Base-by-base conservation (phyloP, 257 asterid species). In the Nicotiana otophora region DNA sequence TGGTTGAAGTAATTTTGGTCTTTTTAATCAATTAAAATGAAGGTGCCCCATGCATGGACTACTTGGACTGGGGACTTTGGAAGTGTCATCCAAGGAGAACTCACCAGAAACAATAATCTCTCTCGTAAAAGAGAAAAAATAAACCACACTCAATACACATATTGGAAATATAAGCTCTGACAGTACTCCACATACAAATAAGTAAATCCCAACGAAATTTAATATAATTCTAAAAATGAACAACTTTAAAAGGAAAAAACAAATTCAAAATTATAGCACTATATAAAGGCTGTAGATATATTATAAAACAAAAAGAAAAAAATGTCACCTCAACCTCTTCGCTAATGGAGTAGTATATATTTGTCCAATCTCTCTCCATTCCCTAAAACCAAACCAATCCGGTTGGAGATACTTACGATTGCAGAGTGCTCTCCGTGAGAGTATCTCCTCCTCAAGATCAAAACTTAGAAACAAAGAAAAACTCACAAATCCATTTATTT, bases 131-230 rank as follows among this genome's bases (percentile, higher is more conserved):
- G 19, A 15, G 60, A 54, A 54, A 42, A 15, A 54, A 54, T 54
- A 54, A 54, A n/a, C 60, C 60, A 54, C n/a, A 54, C 60, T 16
- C 60, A 15, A 54, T 54, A 54, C n/a, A 78, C 42, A 61, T 84
- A 54, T 86, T 66, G 93, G 95, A 84, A 88, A 87, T 91, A 86
- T 87, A 82, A 84, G 81, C 81, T 82, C 53, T 82, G 91, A 84
- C 83, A 23, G 26, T 23, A 88, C 90, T 89, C 90, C 81, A 83
- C 85, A 81, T 64, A 61, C 82, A 81, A 67, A 30, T 66, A 86
- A 26, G 14, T 83, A 67, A 82, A 81, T 66, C 80, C 82, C 46
- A 5, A 79, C 65, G 60, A 31, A 64, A 83, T 15, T 9, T 3
- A 19, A 61, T 64, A 15, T n/a, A 23, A 39, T 48, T 8, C 0